These are phyloP conservation scores for Coniella lustricola DNA, from an alignment of 2,329 filamentous ascomycete species.

Conservation along the genomic window DNA sequence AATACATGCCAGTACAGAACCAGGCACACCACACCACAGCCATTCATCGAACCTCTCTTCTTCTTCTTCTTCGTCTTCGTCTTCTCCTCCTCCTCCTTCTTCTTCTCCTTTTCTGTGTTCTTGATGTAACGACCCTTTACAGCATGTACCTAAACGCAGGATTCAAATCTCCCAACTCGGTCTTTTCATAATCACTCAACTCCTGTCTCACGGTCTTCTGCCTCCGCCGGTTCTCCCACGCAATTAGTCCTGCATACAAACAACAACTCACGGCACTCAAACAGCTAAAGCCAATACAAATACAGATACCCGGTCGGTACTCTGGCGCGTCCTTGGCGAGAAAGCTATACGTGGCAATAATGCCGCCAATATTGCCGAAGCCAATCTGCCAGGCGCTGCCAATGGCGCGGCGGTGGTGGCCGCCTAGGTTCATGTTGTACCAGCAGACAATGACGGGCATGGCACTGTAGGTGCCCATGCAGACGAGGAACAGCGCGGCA, in stretches of 20 bases:
- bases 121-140: constrained; percentile 10
- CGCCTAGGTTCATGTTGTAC: constrained; percentile 74
- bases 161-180: constrained; percentile 33
- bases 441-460: constrained; percentile 84
- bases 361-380: constrained; percentile 74
- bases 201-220: constrained; percentile 29
- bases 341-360: constrained; percentile 69
- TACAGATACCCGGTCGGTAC: constrained; percentile 68
- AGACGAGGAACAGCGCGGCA: constrained; percentile 72
- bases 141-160: constrained; percentile 32
- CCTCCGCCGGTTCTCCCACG: constrained; percentile 53
- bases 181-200: constrained; percentile 29
- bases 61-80: no score
- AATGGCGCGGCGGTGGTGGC: constrained; percentile 63
- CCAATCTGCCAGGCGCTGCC: constrained; percentile 72
- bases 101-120: not conserved
- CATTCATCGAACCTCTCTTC: no score
- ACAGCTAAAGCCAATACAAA: constrained; percentile 67
- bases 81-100: not conserved
- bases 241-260: constrained; percentile 53
- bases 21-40: no score
- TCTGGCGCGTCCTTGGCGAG: constrained; percentile 57
- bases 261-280: constrained; percentile 57
- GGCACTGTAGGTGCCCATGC: constrained; percentile 73
- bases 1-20: no score